Evolutionary conservation across 1,139 yeast genomes (phyloP).

Genomic region (Lodderomyces pseudojiufengensis): DNA sequence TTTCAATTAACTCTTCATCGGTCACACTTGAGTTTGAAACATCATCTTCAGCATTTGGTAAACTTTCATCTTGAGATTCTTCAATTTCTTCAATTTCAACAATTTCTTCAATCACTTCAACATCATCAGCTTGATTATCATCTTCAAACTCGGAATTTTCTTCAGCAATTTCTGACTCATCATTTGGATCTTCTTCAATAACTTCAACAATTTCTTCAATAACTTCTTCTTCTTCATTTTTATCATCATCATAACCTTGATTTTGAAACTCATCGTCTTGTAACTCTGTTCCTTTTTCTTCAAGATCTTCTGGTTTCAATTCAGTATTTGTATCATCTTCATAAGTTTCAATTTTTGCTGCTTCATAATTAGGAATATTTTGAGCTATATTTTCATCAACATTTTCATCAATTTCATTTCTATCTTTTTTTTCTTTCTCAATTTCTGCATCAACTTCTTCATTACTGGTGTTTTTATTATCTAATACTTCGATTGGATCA

Average conservation of each 20-base stretch:
- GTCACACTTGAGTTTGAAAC: not conserved
- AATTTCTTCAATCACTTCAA: conserved; percentile 7
- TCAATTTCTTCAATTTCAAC: conserved; percentile 8
- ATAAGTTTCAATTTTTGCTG: too few species aligned
- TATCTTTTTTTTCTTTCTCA: too few species aligned
- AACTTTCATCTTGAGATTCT: conserved; percentile 9
- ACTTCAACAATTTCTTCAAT: conserved; percentile 2
- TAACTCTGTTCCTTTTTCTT: not conserved
- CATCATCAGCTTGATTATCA: conserved; percentile 4
- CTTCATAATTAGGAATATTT: too few species aligned
- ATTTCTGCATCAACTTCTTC: too few species aligned
- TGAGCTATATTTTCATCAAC: too few species aligned
- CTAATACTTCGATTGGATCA: too few species aligned
- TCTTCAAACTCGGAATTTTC: not conserved
- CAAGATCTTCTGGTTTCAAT: too few species aligned
- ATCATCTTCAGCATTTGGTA: conserved; percentile 8
- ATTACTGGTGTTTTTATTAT: too few species aligned
- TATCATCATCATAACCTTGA: not conserved
- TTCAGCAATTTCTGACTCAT: not conserved
- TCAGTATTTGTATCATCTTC: too few species aligned
- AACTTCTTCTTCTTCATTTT: not conserved
- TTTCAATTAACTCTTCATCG: not conserved
- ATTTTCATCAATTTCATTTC: too few species aligned
- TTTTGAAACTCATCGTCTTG: not conserved
- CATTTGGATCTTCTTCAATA: conserved; percentile 4